Percentiles rank a stretch among this genome's conserved stretches.
phyloP scores from a whole-genome alignment of 2,329 filamentous ascomycete genomes.

The Paraphaeosphaeria minitans region DNA sequence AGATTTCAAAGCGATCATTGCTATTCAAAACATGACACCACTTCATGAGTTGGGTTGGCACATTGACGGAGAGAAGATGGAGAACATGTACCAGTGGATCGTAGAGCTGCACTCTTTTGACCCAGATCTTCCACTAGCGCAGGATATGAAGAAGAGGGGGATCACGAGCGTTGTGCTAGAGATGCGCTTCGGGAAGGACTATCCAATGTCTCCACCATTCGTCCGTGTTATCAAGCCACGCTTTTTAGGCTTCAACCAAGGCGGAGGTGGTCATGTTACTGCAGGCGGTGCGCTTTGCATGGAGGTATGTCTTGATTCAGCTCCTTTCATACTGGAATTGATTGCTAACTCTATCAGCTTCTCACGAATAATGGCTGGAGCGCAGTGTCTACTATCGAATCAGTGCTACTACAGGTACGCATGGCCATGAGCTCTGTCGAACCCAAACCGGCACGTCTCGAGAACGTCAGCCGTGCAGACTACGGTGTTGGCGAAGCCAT shows the following conservation, averaged over 20 bases:
- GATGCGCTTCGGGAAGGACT: conserved; percentile 77
- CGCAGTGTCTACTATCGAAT: conserved; percentile 74
- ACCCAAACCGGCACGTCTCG: conserved; percentile 73
- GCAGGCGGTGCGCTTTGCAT: conserved; percentile 82
- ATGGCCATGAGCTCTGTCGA: conserved; percentile 74
- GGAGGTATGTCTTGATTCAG: conserved; percentile 49
- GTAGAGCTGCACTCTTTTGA: conserved; percentile 88
- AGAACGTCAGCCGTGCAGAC: conserved; percentile 47
- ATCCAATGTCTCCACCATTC: conserved; percentile 81
- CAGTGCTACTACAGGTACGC: conserved; percentile 78
- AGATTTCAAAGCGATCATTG: conserved; percentile 68
- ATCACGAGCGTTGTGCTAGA: conserved; percentile 77
- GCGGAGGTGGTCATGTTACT: conserved; percentile 87
- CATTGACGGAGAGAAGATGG: conserved; percentile 68
- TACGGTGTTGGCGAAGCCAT: conserved; percentile 75
- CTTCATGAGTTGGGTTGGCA: conserved; percentile 80
- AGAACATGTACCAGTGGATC: conserved; percentile 89
- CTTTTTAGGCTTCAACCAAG: conserved; percentile 71
- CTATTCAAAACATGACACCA: conserved; percentile 65
- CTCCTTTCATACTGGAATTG: neutral
- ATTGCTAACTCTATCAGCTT: conserved; percentile 55
- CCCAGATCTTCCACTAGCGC: conserved; percentile 66
- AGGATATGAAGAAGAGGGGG: conserved; percentile 70
- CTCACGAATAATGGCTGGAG: conserved; percentile 85
- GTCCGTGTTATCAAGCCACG: conserved; percentile 81